Base-by-base conservation (phyloP, 148 eudicot genomes). In the Chenopodium suecicum region DNA sequence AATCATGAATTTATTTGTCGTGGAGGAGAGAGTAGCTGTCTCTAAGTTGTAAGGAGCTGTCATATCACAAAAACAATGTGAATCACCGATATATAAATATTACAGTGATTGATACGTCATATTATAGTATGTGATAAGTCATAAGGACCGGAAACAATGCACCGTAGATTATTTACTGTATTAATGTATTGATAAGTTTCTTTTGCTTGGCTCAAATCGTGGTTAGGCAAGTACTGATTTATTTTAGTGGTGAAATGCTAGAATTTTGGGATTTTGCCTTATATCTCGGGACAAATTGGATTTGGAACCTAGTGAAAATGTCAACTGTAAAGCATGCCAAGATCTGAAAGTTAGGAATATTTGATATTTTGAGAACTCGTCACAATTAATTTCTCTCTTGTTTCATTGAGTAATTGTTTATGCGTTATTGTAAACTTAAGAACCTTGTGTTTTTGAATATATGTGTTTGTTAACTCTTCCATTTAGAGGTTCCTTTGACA, bases 301-400 rank as follows among this genome's bases (percentile, higher is more conserved):
- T 58, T 25, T 32, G 13, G 48, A 46, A 16, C 66, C 19, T n/a
- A n/a, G 48, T 72, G 32, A 19, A 60, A 56, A 58, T 23, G 27
- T 80, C 50, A 19, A 44, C 44, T 2, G 16, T 17, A 34, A 80
- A 25, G 69, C 77, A 62, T 60, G 82, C 25, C 60, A 17, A 70
- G 19, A 25, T n/a, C 22, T 47, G 19, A 47, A 63, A 17, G 14
- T 73, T 14, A 6, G 25, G 46, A 25, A 47, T 77, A 46, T 44
- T 37, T 66, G 70, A 37, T 22, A 52, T 66, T 76, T 37, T 58
- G 50, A 60, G 20, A n/a, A 60, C 32, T 4, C 17, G 19, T 52
- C 34, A 27, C 31, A 60, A 22, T 20, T 7, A 9, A 19, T 25
- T 29, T 72, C 47, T 22, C 2, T 13, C 50, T 72, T 72, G 52